These are phyloP conservation scores for Paulownia fortunei DNA, from an alignment of 257 asterid species.

Conservation along the genomic window DNA sequence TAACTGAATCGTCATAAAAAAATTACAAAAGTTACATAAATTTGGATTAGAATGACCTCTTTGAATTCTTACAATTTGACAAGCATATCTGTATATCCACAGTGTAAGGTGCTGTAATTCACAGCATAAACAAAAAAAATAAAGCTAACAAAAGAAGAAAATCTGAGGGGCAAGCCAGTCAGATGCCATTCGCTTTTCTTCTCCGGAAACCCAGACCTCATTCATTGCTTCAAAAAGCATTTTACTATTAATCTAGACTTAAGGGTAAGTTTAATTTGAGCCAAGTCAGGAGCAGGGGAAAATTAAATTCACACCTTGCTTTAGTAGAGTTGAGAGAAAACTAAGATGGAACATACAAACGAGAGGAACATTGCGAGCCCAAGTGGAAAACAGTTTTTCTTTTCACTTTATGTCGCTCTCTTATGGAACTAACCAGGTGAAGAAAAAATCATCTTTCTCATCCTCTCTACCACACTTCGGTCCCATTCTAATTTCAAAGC, in stretches of 20 bases:
- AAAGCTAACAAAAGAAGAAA: neutral
- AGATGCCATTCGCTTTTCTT: constrained; percentile 2
- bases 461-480: neutral
- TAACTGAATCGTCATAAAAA: neutral
- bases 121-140: constrained; percentile 15
- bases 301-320: constrained; percentile 10
- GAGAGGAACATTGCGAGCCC: neutral
- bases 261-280: neutral
- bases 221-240: constrained; percentile 7
- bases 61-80: constrained; percentile 6
- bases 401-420: neutral
- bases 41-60: neutral
- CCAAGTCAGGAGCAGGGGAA: neutral
- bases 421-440: constrained; percentile 6
- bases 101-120: constrained; percentile 12
- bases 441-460: neutral
- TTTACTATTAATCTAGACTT: constrained; percentile 3
- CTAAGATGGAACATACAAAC: neutral
- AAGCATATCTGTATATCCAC: constrained; percentile 14
- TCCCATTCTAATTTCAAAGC: neutral
- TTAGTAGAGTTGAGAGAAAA: neutral
- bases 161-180: neutral
- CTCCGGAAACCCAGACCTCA: constrained; percentile 7
- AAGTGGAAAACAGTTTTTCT: neutral
- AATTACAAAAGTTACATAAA: neutral